Evolutionary conservation across 2,329 filamentous ascomycete genomes (phyloP).

Genomic region (Sporothrix humicola): DNA sequence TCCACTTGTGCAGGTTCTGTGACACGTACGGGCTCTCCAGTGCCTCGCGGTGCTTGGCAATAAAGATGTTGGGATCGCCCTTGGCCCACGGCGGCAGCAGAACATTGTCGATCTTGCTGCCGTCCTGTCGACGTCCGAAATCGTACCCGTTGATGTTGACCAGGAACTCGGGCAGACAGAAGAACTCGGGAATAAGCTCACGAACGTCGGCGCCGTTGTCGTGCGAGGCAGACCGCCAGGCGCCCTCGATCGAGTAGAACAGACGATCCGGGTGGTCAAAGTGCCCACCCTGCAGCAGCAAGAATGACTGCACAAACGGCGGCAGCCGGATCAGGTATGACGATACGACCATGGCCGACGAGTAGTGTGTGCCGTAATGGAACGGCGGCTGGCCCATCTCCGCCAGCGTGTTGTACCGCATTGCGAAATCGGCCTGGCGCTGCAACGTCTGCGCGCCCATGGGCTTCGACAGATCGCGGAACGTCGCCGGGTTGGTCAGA

Average conservation of each 20-base stretch:
- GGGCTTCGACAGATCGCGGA: constrained; percentile 89
- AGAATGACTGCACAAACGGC: constrained; percentile 94
- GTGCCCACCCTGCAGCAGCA: constrained; percentile 90
- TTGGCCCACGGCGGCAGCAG: constrained; percentile 95
- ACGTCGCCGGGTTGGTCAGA: constrained; percentile 79
- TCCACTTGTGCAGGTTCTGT: constrained; percentile 89
- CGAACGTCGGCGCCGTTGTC: constrained; percentile 94
- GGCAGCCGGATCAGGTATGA: constrained; percentile 95
- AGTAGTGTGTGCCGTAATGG: constrained; percentile 98
- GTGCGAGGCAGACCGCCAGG: constrained; percentile 87
- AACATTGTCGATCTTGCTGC: constrained; percentile 81
- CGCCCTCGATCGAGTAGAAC: constrained; percentile 89
- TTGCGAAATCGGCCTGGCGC: constrained; percentile 78
- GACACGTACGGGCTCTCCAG: constrained; percentile 93
- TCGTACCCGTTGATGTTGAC: constrained; percentile 95
- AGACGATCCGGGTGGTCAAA: constrained; percentile 96
- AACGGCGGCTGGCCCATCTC: constrained; percentile 94
- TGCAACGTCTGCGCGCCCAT: constrained; percentile 88
- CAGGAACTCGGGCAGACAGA: constrained; percentile 92
- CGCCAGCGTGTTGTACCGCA: constrained; percentile 83
- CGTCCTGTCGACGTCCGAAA: constrained; percentile 84
- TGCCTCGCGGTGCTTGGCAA: constrained; percentile 93
- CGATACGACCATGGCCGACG: constrained; percentile 97
- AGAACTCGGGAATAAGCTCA: constrained; percentile 96
- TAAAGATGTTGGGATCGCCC: constrained; percentile 92